Evolutionary conservation across 805 yeast species (phyloP), one percentile per base, ranked within the genome.

Genomic region (Allodekkera sacchari): DNA sequence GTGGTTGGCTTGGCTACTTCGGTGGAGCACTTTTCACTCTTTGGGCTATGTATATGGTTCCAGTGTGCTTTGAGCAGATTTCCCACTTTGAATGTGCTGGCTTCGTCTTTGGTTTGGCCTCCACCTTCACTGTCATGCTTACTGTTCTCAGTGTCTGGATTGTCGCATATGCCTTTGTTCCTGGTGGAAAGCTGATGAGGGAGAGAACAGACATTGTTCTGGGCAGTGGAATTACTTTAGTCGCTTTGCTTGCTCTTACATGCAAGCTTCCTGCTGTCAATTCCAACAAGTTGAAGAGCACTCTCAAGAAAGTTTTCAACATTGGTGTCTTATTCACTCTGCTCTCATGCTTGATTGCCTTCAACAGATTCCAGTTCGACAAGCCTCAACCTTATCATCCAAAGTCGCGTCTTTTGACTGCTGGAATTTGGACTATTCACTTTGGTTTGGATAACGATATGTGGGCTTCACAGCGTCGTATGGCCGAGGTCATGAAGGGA

Each of bases 391-490:
- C 92, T 8, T 69, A 72, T 45, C 81, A 77, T 45, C 77, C 85
- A 10, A 66, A 66, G n/a, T 68, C 83, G 3, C 71, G 77, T 43
- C 54, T 83, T 4, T 71, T 92, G 46, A 87, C 96, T 2, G 88
- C 96, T 3, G 98, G 97, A 53, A 88, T 92, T 39, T 92, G 98
- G 98, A 89, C 97, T 15, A 79, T 92, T 42, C 98, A 92, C 61
- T 92, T 92, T 53, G 98, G 96, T 16, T 68, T 92, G 31, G 98
- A 92, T 55, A 92, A 92, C 55, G 95, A 87, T 52, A 81, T 92
- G 92, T 92, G 98, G 98, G 89, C 94, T 0, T 74, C 87, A 42
- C 96, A 92, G 58, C 77, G 74, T 26, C 72, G 96, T 43, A 89
- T 92, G 95, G 64, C 79, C 36, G 79, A 81, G 42, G 69, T 89